Evolutionary conservation across 1,284 basidiomycete species (phyloP).

Genomic region (Pascua guehoae): DNA sequence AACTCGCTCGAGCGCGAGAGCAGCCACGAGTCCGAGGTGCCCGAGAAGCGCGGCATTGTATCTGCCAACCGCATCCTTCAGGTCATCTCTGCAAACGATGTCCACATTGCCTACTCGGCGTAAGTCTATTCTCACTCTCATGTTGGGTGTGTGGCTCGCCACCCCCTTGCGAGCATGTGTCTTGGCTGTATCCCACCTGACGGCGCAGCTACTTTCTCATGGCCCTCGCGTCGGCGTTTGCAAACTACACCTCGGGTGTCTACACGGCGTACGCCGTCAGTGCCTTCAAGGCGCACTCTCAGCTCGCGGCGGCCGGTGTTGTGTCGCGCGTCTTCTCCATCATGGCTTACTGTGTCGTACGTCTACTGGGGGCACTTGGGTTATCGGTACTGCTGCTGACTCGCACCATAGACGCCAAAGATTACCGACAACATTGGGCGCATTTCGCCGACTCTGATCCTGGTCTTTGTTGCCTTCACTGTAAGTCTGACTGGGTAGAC

Average conservation of each 20-base stretch:
- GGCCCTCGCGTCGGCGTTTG: neutral
- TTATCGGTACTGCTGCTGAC: no score
- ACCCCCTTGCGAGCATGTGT: no score
- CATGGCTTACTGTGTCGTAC: neutral
- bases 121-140: neutral
- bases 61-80: neutral
- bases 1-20: no score
- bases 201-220: conserved; percentile 1
- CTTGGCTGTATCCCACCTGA: neutral
- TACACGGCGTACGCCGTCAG: neutral
- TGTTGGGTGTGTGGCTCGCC: no score
- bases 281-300: conserved; percentile 1
- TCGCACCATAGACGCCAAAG: neutral
- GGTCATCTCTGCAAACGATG: conserved; percentile 1
- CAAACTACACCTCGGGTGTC: neutral
- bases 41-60: conserved; percentile 2
- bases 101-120: conserved; percentile 3
- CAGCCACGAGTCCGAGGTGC: no score
- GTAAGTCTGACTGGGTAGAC: no score
- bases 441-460: neutral
- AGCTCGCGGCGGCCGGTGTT: neutral
- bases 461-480: neutral
- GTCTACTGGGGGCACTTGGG: no score
- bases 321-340: conserved; percentile 1
- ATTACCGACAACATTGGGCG: conserved; percentile 2